Evolutionary conservation across 2,329 filamentous ascomycete genomes (phyloP).

Genomic region (Aspergillus sclerotialis): DNA sequence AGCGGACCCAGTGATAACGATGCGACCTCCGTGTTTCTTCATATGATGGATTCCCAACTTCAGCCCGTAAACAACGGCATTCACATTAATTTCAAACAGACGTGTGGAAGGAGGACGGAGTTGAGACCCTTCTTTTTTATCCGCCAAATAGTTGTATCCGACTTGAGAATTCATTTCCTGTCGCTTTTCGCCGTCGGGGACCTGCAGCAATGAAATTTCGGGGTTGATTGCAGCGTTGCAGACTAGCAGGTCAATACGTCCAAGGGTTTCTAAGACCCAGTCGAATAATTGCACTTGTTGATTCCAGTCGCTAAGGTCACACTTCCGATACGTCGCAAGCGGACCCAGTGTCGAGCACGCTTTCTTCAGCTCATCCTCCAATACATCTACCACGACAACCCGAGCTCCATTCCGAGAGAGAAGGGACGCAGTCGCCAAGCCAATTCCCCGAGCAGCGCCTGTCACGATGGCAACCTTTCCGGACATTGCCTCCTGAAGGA

Average conservation of each 20-base stretch:
- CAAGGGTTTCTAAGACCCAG: constrained; percentile 4
- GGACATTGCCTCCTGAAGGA: neutral
- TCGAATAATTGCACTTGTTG: constrained; percentile 11
- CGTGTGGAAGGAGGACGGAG: constrained; percentile 7
- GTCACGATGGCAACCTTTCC: constrained; percentile 11
- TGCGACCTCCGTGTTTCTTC: constrained; percentile 10
- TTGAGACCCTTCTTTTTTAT: constrained; percentile 4
- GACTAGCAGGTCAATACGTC: constrained; percentile 8
- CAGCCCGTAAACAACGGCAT: constrained; percentile 10
- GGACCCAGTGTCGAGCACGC: constrained; percentile 8
- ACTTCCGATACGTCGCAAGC: constrained; percentile 7
- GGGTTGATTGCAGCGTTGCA: constrained; percentile 14
- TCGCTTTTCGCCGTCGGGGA: constrained; percentile 2
- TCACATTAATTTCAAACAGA: constrained; percentile 8
- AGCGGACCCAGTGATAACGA: constrained; percentile 11
- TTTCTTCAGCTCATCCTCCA: constrained; percentile 8
- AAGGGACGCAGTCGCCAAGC: constrained; percentile 9
- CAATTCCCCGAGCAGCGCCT: constrained; percentile 16
- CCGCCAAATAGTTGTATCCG: constrained; percentile 9
- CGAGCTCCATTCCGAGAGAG: constrained; percentile 12
- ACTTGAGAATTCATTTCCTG: constrained; percentile 9
- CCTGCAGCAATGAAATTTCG: constrained; percentile 9
- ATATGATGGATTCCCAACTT: constrained; percentile 13
- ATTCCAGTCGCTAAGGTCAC: constrained; percentile 14
- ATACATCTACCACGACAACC: constrained; percentile 13